Percentiles rank a stretch among this genome's conserved stretches.
These are phyloP conservation scores for Amanita fuliginea DNA, from an alignment of 768 basidiomycete species.

Conservation along the genomic window DNA sequence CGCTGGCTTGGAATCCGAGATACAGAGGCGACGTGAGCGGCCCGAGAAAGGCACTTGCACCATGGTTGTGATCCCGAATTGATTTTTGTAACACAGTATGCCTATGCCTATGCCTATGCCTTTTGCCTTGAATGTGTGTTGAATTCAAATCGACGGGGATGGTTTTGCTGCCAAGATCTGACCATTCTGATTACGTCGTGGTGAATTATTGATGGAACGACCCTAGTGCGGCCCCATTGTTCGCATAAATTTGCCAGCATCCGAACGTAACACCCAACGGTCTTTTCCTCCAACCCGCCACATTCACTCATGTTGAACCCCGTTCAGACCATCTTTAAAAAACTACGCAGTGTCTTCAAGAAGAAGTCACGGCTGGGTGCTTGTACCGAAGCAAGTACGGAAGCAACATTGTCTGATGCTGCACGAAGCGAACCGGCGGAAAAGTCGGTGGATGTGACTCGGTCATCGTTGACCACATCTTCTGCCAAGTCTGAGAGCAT, in stretches of 20 bases:
- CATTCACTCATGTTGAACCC: constrained; percentile 1
- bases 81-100: too few relatives aligned
- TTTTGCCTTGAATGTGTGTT: too few relatives aligned
- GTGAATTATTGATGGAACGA: not conserved
- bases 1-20: constrained; percentile 3
- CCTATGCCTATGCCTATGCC: too few relatives aligned
- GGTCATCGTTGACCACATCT: constrained; percentile 2
- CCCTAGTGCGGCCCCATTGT: not conserved
- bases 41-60: constrained; percentile 7
- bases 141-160: not conserved
- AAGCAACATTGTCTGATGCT: not conserved
- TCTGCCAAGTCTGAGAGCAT: not conserved
- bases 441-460: not conserved
- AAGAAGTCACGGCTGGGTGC: not conserved
- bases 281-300: not conserved
- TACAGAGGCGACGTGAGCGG: constrained; percentile 3
- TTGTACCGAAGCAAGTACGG: not conserved
- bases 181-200: not conserved
- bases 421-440: not conserved
- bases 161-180: not conserved
- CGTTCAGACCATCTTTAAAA: not conserved
- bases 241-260: constrained; percentile 1
- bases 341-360: not conserved
- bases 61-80: constrained; percentile 2
- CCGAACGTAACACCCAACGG: not conserved